Evolutionary conservation across 306 rosid species (phyloP).

Genomic region (Cicer bijugum): DNA sequence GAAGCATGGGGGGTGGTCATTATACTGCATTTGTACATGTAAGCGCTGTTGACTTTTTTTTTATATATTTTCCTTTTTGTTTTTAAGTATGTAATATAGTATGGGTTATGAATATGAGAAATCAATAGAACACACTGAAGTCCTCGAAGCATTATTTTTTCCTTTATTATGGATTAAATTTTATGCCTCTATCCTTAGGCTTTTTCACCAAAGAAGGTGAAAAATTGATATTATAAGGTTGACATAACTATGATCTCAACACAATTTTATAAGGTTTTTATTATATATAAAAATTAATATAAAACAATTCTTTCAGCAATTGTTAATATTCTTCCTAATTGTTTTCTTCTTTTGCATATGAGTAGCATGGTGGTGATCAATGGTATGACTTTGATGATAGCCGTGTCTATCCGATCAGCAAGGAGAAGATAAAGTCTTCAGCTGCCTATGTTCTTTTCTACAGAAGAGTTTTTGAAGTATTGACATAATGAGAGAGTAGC

Average conservation of each 20-base stretch:
- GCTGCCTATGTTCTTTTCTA: slow-evolving; percentile 98
- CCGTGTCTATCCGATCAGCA: slow-evolving; percentile 76
- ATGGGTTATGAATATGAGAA: slow-evolving; percentile 30
- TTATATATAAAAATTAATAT: not conserved
- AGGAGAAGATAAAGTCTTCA: slow-evolving; percentile 91
- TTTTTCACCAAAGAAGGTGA: slow-evolving; percentile 28
- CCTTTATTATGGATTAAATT: slow-evolving; percentile 34
- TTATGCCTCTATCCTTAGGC: slow-evolving; percentile 27
- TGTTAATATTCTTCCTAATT: slow-evolving; percentile 37
- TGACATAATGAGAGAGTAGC: slow-evolving; percentile 47
- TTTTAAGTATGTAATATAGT: slow-evolving; percentile 15
- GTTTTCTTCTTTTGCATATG: slow-evolving; percentile 40
- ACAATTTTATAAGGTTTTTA: slow-evolving; percentile 29
- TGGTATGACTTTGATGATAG: slow-evolving; percentile 97
- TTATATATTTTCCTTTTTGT: not conserved
- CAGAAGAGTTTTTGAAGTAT: slow-evolving; percentile 71
- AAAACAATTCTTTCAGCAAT: slow-evolving; percentile 1
- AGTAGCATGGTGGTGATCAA: slow-evolving; percentile 89
- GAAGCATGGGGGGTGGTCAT: slow-evolving; percentile 99
- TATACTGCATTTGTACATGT: slow-evolving; percentile 98
- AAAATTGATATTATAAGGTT: slow-evolving; percentile 38
- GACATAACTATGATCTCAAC: slow-evolving; percentile 27
- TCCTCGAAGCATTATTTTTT: slow-evolving; percentile 28
- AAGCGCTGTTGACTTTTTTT: slow-evolving; percentile 53
- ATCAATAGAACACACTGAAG: slow-evolving; percentile 25